These are phyloP conservation scores for Sanghuangporus weigelae DNA, from an alignment of 1,284 basidiomycete species.

Conservation along the genomic window DNA sequence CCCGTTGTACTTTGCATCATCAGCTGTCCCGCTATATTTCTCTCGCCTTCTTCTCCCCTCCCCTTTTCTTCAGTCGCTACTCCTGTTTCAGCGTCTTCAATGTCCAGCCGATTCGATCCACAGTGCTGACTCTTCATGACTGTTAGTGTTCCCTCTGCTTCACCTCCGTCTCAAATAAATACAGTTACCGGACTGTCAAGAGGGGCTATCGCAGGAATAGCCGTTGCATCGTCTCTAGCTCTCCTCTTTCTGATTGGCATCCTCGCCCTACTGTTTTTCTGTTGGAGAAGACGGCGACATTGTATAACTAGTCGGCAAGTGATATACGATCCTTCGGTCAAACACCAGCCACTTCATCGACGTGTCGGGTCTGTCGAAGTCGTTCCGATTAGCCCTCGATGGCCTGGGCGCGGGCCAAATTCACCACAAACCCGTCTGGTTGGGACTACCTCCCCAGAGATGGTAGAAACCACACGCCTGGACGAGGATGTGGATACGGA, in stretches of 20 bases:
- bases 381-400: constrained; percentile 1
- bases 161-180: constrained; percentile 18
- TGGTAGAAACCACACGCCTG: background rate
- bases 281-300: constrained; percentile 30
- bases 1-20: constrained; percentile 2
- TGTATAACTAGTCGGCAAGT: constrained; percentile 19
- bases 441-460: background rate
- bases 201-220: constrained; percentile 60
- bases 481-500: constrained; percentile 16
- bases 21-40: background rate
- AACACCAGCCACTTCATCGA: background rate
- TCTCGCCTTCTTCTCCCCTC: background rate
- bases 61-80: background rate
- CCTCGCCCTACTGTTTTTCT: constrained; percentile 39
- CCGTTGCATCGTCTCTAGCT: constrained; percentile 47
- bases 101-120: background rate
- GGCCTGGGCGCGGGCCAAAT: background rate
- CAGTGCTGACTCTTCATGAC: constrained; percentile 12
- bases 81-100: background rate
- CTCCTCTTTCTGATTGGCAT: constrained; percentile 38
- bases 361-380: background rate
- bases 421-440: background rate
- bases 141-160: constrained; percentile 19
- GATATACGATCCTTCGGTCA: background rate
- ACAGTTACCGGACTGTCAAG: constrained; percentile 25